Conservation (phyloP, 176 grass and related monocot species). For the Zizania latifolia region DNA sequence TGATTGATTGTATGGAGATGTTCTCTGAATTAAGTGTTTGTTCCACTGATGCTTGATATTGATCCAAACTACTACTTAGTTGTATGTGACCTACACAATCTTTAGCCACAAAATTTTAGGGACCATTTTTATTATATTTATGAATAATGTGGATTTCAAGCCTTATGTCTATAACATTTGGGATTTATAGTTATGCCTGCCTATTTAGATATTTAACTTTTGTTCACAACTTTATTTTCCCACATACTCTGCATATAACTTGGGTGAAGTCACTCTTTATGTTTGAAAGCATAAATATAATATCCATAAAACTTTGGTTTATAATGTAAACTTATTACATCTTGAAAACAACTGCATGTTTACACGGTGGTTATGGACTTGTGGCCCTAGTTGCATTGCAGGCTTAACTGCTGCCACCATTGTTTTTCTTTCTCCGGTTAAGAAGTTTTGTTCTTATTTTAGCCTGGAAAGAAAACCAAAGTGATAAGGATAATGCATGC, state of each 20-base stretch:
- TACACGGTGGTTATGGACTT: not conserved
- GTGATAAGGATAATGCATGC: not conserved
- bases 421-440: not conserved
- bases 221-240: not conserved
- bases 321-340: not conserved
- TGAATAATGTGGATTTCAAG: not conserved
- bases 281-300: not conserved
- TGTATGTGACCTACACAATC: not conserved
- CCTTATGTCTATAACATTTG: not conserved
- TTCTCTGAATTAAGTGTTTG: not conserved
- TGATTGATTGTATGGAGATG: not conserved
- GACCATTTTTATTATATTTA: not conserved
- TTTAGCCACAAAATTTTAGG: not conserved
- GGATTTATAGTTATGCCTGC: not conserved
- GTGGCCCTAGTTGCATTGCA: not conserved
- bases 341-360: not conserved
- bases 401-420: not conserved
- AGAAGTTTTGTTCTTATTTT: not conserved
- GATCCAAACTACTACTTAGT: not conserved
- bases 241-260: not conserved
- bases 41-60: not conserved
- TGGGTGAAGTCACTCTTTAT: not conserved
- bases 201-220: not conserved
- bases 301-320: not conserved
- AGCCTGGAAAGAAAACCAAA: not conserved